Evolutionary conservation across 495 filamentous ascomycete genomes (phyloP).

Genomic region (Emericellopsis terricola): DNA sequence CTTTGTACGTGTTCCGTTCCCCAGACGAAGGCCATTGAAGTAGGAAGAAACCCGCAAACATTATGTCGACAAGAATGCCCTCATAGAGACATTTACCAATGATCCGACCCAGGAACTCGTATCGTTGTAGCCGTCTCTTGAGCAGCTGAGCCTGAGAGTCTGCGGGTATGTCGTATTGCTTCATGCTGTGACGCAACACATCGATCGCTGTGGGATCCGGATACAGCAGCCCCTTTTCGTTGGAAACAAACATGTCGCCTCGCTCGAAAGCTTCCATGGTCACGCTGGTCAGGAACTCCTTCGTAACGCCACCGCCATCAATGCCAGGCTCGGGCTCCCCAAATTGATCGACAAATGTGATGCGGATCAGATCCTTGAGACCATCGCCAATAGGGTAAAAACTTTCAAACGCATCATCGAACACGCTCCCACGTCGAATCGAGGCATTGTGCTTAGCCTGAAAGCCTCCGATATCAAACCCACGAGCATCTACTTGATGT

Average conservation of each 20-base stretch:
- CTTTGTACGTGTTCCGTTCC: constrained; percentile 53
- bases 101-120: constrained; percentile 83
- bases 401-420: constrained; percentile 69
- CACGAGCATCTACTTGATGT: constrained; percentile 68
- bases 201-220: constrained; percentile 74
- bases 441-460: constrained; percentile 51
- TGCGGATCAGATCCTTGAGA: constrained; percentile 93
- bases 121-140: too few relatives aligned
- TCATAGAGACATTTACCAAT: constrained; percentile 98
- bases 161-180: constrained; percentile 32
- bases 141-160: constrained; percentile 32
- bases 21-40: constrained; percentile 68
- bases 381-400: constrained; percentile 70
- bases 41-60: constrained; percentile 90
- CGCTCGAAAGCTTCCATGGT: constrained; percentile 66
- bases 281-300: constrained; percentile 88
- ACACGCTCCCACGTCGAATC: constrained; percentile 64
- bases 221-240: constrained; percentile 77
- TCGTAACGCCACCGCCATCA: constrained; percentile 92
- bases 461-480: constrained; percentile 10
- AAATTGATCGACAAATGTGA: constrained; percentile 90
- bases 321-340: constrained; percentile 79
- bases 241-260: constrained; percentile 56
- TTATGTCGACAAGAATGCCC: constrained; percentile 85
- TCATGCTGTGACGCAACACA: constrained; percentile 42